Evolutionary conservation across 2,329 filamentous ascomycete genomes (phyloP).

Genomic region (Delphinella strobiligena): DNA sequence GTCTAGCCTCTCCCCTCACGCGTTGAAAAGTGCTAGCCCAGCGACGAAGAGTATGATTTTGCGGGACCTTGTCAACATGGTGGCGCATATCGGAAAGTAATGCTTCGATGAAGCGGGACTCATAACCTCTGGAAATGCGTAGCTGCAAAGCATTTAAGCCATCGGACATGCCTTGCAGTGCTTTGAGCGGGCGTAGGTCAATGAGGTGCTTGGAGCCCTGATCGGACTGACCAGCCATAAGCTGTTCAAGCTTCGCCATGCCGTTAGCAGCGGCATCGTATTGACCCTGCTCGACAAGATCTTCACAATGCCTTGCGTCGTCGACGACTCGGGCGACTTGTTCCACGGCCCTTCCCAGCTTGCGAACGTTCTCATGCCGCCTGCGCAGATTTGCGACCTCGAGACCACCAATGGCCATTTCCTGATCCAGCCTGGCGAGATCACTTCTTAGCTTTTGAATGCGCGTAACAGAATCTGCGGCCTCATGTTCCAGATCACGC

Average conservation of each 20-base stretch:
- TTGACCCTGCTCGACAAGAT: slow-evolving; percentile 69
- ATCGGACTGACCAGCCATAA: slow-evolving; percentile 63
- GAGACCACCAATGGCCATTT: slow-evolving; percentile 75
- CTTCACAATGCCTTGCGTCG: slow-evolving; percentile 63
- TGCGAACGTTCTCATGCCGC: slow-evolving; percentile 70
- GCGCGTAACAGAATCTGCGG: slow-evolving; percentile 75
- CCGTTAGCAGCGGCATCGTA: slow-evolving; percentile 67
- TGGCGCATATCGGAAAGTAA: slow-evolving; percentile 67
- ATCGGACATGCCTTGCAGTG: slow-evolving; percentile 65
- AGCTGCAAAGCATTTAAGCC: slow-evolving; percentile 66
- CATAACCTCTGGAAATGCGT: slow-evolving; percentile 78
- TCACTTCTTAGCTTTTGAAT: slow-evolving; percentile 75
- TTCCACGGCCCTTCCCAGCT: slow-evolving; percentile 68
- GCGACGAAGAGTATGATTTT: slow-evolving; percentile 63
- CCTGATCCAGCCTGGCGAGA: slow-evolving; percentile 66
- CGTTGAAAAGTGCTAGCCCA: slow-evolving; percentile 72
- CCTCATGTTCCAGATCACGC: slow-evolving; percentile 81
- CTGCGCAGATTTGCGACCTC: slow-evolving; percentile 75
- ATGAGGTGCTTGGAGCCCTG: slow-evolving; percentile 29
- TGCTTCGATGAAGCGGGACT: slow-evolving; percentile 64
- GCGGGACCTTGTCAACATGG: slow-evolving; percentile 65
- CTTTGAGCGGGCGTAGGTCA: slow-evolving; percentile 65
- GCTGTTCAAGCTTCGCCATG: slow-evolving; percentile 64
- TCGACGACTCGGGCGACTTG: slow-evolving; percentile 73
- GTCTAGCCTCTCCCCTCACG: slow-evolving; percentile 55